Conservation (phyloP, 1,284 basidiomycete species). For the Ceratobasidium papillatum region DNA sequence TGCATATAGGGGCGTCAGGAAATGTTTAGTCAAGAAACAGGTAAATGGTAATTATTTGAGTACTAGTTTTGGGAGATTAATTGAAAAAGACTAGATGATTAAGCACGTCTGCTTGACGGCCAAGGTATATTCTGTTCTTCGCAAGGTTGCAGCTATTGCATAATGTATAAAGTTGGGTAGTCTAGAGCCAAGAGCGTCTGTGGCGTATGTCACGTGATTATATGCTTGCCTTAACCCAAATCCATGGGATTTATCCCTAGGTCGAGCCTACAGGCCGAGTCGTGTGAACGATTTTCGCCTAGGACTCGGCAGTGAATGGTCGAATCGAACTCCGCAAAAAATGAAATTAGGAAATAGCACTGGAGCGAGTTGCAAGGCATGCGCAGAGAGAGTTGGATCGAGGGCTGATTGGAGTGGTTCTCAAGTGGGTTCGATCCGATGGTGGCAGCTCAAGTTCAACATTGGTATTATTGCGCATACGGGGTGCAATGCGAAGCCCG, state of each 20-base stretch:
- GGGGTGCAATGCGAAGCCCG: background rate
- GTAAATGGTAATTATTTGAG: too few relatives aligned
- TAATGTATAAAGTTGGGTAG: background rate
- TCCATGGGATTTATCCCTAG: background rate
- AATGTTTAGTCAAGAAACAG: too few relatives aligned
- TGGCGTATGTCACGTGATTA: constrained; percentile 19
- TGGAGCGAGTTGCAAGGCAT: background rate
- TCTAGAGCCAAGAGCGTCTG: background rate
- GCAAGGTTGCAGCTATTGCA: background rate
- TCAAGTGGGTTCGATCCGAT: constrained; percentile 4
- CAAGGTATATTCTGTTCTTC: background rate
- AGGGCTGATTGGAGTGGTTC: background rate
- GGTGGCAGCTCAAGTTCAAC: background rate
- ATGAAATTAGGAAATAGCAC: too few relatives aligned
- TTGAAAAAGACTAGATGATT: background rate
- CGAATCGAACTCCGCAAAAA: background rate
- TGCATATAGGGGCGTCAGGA: background rate
- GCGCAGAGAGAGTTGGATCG: constrained; percentile 6
- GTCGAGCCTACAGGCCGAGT: background rate
- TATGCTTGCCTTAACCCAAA: background rate
- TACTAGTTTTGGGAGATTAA: too few relatives aligned
- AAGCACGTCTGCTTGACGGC: background rate
- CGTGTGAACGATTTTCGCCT: background rate
- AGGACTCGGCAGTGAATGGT: background rate
- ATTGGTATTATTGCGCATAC: background rate